These are phyloP conservation scores for Aurinia saxatilis DNA, from an alignment of 345 rosid species.

Conservation along the genomic window DNA sequence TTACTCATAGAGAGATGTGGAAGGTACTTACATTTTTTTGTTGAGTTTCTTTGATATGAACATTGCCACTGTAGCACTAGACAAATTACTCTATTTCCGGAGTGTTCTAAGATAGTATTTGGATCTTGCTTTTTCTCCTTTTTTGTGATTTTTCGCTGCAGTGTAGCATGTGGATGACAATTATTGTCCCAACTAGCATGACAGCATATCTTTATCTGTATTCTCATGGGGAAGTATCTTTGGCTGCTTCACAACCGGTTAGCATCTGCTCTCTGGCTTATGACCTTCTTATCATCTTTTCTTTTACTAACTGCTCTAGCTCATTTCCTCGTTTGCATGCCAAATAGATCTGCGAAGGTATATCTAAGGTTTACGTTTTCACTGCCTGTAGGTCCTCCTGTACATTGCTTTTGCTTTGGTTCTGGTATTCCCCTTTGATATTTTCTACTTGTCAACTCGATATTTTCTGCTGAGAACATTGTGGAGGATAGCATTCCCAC, in stretches of 20 bases:
- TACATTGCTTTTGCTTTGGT: conserved; percentile 69
- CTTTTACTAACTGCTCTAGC: not conserved
- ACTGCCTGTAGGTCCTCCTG: conserved; percentile 64
- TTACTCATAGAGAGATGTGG: conserved; percentile 89
- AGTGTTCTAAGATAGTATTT: not conserved
- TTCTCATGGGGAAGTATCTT: conserved; percentile 93
- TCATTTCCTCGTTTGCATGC: not conserved
- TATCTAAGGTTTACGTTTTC: conserved; percentile 10
- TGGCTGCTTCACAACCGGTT: conserved; percentile 99
- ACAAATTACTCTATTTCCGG: not conserved
- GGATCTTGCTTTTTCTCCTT: conserved; percentile 12
- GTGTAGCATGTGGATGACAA: conserved; percentile 96
- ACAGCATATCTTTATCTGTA: conserved; percentile 89
- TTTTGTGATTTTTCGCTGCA: conserved; percentile 36
- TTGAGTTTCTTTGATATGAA: not conserved
- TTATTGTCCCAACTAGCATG: conserved; percentile 94
- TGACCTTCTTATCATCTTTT: not conserved
- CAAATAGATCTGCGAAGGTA: not conserved
- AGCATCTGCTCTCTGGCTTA: conserved; percentile 31
- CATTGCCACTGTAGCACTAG: not conserved
- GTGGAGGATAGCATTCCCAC: conserved; percentile 83
- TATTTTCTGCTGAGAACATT: conserved; percentile 83
- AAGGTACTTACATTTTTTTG: conserved; percentile 45
- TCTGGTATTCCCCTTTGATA: conserved; percentile 89
- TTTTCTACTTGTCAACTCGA: conserved; percentile 80